A percentile compares a stretch with the other conserved stretches of the same genome.
These are phyloP conservation scores for Starmerella khaoyaiensis DNA, from an alignment of 805 yeast species.

Conservation along the genomic window DNA sequence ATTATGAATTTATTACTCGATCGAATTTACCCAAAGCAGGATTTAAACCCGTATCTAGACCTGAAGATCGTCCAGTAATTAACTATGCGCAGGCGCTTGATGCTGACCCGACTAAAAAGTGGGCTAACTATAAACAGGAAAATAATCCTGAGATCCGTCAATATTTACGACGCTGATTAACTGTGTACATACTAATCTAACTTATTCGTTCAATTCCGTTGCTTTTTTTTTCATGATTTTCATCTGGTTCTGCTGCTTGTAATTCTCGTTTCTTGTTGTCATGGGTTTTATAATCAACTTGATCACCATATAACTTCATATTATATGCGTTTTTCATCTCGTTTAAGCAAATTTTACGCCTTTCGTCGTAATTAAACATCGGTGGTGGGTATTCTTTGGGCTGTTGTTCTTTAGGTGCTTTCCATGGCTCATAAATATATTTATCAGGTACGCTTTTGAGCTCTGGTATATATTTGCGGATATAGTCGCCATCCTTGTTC, in stretches of 20 bases:
- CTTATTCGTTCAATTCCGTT: too few relatives aligned
- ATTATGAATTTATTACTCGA: conserved; percentile 65
- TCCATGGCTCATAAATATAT: conserved; percentile 3
- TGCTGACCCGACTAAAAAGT: conserved; percentile 50
- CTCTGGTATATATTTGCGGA: conserved; percentile 1
- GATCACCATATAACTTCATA: background rate
- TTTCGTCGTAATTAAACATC: conserved; percentile 1
- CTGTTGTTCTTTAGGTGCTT: background rate
- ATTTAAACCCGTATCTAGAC: conserved; percentile 36
- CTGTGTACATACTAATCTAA: too few relatives aligned
- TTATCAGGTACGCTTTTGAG: conserved; percentile 1
- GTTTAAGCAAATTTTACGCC: conserved; percentile 1
- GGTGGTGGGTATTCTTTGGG: conserved; percentile 1
- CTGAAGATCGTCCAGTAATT: conserved; percentile 35
- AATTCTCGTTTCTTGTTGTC: too few relatives aligned
- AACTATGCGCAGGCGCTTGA: conserved; percentile 45
- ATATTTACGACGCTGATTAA: conserved; percentile 46
- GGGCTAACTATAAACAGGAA: conserved; percentile 27
- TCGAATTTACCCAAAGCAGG: conserved; percentile 60
- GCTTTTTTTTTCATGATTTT: too few relatives aligned
- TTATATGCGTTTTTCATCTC: conserved; percentile 1
- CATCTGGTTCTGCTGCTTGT: too few relatives aligned
- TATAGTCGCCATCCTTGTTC: conserved; percentile 3
- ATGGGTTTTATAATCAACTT: too few relatives aligned
- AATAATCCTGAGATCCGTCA: conserved; percentile 39